These are phyloP conservation scores for Fusarium illudens DNA, from an alignment of 2,329 filamentous ascomycete genomes.

Conservation along the genomic window DNA sequence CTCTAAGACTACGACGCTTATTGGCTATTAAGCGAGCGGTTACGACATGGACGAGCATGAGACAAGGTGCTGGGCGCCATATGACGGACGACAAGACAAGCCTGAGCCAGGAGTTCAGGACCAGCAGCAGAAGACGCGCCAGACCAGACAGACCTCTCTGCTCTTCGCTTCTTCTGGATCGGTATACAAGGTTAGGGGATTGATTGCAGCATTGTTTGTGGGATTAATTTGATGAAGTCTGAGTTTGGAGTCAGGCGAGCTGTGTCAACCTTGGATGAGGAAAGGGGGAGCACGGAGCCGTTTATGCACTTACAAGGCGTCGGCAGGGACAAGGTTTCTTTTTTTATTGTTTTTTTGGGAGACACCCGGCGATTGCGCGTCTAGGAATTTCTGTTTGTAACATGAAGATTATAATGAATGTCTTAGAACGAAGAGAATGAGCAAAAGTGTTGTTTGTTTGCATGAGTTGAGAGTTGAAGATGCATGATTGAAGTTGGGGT, in stretches of 20 bases:
- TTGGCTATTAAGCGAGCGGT: conserved; percentile 1
- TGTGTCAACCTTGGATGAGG: conserved; percentile 30
- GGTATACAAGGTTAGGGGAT: conserved; percentile 30
- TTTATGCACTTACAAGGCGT: conserved; percentile 44
- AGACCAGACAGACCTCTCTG: conserved; percentile 37
- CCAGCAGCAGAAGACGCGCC: conserved; percentile 27
- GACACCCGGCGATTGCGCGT: conserved; percentile 35
- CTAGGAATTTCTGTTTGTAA: conserved; percentile 37
- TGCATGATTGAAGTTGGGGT: neutral
- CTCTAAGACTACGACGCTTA: conserved; percentile 46
- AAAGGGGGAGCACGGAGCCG: conserved; percentile 37
- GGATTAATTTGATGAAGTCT: conserved; percentile 39
- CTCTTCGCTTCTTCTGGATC: conserved; percentile 31
- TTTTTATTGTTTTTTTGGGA: conserved; percentile 24
- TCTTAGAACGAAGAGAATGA: conserved; percentile 21
- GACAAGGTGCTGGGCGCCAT: conserved; percentile 37
- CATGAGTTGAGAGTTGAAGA: neutral
- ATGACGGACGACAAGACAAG: conserved; percentile 26
- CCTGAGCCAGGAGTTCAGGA: conserved; percentile 43
- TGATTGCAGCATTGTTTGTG: conserved; percentile 29
- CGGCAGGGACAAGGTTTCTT: conserved; percentile 36
- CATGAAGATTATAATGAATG: conserved; percentile 39
- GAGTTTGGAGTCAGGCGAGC: conserved; percentile 39
- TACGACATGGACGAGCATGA: conserved; percentile 29
- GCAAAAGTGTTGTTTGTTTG: neutral